Base-by-base conservation (phyloP, 2,329 filamentous ascomycete species). In the Lachnellula arida region DNA sequence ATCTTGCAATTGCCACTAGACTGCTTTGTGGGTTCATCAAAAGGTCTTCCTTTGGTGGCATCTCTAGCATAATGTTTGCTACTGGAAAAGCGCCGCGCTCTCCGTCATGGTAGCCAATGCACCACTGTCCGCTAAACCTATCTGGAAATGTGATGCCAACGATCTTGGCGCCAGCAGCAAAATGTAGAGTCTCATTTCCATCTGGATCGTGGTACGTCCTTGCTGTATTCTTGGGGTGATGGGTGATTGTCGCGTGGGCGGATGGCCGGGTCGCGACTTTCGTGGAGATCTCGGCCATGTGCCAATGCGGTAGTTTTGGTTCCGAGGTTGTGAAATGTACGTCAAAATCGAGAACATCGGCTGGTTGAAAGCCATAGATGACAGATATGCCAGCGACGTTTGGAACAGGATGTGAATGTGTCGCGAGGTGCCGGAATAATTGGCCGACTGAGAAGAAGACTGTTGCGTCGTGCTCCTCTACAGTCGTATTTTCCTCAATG, bases 391-490 rank as follows among this genome's bases (percentile, higher is more conserved):
- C 67, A 12, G 56, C 11, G 19, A 70, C 58, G 17, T 58, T 58
- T 6, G 67, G 65, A 17, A 70, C 53, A 11, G 68, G 68, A 37
- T 63, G 65, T 12, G 63, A 39, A 39, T 70, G 68, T 34, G 58
- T 64, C 8, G 67, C 61, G 12, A 70, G 49, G 37, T 70, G 68
- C n/a, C 61, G 63, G 49, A 70, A 66, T 12, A 70, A 56, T 23
- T 63, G 57, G 5, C 47, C 39, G 11, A 65, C 62, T 2, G 66
- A 66, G 53, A 68, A 70, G 58, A 70, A 70, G 23, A 70, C 56
- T 2, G 68, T 70, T 2, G 68, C 68, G 34, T 70, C 68, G 37
- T 68, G 65, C n/a, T 67, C 64, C 54, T 69, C 67, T 14, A 68
- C 56, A 9, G 67, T 70, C 34, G 56, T 61, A 46, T 65, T 57